These are phyloP conservation scores for Chalara sp. DNA, from an alignment of 2,329 filamentous ascomycete species.

Conservation along the genomic window DNA sequence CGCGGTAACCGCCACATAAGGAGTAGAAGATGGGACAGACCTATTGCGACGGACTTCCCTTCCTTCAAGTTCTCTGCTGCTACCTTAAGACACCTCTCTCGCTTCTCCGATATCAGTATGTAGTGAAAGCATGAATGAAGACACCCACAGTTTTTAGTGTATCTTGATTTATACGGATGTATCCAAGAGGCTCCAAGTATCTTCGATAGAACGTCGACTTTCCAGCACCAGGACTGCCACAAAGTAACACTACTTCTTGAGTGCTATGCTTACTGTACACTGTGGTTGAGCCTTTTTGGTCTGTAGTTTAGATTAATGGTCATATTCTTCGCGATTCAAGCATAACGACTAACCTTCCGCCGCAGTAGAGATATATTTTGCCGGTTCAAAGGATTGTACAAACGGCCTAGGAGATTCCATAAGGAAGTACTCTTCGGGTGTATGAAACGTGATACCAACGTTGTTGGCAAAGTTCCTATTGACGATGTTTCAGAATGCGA, in stretches of 20 bases:
- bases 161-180: conserved; percentile 87
- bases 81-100: conserved; percentile 63
- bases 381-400: conserved; percentile 64
- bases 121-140: conserved; percentile 1
- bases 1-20: not conserved
- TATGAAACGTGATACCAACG: conserved; percentile 70
- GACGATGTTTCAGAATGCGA: not conserved
- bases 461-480: conserved; percentile 77
- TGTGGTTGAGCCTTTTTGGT: conserved; percentile 13
- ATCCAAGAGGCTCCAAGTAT: conserved; percentile 69
- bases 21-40: conserved; percentile 41
- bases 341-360: conserved; percentile 14
- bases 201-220: conserved; percentile 90
- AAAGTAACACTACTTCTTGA: conserved; percentile 75
- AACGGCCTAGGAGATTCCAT: conserved; percentile 60
- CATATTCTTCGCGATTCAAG: too few species aligned
- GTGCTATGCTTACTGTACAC: conserved; percentile 49
- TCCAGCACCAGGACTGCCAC: conserved; percentile 75
- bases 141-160: conserved; percentile 61
- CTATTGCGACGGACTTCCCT: conserved; percentile 67
- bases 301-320: not conserved
- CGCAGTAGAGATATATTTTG: conserved; percentile 38
- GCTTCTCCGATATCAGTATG: conserved; percentile 24
- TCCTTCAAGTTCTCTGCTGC: conserved; percentile 59
- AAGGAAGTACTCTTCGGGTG: conserved; percentile 90